Evolutionary conservation across 2,329 filamentous ascomycete genomes (phyloP), one percentile per base, ranked within the genome.

Genomic region (Pyrenophora tritici-repentis): DNA sequence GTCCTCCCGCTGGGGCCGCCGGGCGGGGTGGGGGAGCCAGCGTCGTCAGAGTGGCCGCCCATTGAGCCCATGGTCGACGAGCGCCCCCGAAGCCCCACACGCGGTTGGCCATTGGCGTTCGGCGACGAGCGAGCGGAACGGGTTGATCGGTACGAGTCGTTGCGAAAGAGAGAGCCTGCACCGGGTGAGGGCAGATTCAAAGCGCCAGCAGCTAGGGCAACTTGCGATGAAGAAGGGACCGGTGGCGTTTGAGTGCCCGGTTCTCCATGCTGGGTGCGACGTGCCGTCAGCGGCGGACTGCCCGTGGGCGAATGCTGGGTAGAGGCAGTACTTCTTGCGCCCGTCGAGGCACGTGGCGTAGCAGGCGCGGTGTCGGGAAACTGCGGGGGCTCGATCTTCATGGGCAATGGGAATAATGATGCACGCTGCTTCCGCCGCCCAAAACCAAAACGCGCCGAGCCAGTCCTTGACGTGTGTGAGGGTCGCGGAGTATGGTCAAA

Each of bases 1-100:
- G 86, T 92, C 43, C 91, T 82, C 3, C 78, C 80, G 56, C 75
- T 79, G 2, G 61, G 54, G 41, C 64, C 68, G 32, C 68, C 70
- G 14, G 72, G 72, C 6, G 72, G 72, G 2, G 87, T 85, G 6
- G 84, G 79, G 4, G 88, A 81, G 46, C 86, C 84, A 29, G 88
- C 84, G 55, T 91, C 89, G 46, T 86, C 85, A 1, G 87, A 90
- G 46, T 84, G 82, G 57, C 88, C 86, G 14, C 87, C 85, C 36
- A 93, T 74, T 1, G 93, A 97, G 65, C 89, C 92, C 77, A 96
- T 83, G 0, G 94, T 97, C 4, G 92, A 96, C 14, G 94, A 96
- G 59, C 94, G 84, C 44, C 87, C 89, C 61, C 92, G 82, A 42
- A 86, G 76, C 17, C 82, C 81, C 18, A 84, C 76, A 42, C 81